Evolutionary conservation across 352 stramenopile species (phyloP).

Genomic region (Phytophthora meadii): DNA sequence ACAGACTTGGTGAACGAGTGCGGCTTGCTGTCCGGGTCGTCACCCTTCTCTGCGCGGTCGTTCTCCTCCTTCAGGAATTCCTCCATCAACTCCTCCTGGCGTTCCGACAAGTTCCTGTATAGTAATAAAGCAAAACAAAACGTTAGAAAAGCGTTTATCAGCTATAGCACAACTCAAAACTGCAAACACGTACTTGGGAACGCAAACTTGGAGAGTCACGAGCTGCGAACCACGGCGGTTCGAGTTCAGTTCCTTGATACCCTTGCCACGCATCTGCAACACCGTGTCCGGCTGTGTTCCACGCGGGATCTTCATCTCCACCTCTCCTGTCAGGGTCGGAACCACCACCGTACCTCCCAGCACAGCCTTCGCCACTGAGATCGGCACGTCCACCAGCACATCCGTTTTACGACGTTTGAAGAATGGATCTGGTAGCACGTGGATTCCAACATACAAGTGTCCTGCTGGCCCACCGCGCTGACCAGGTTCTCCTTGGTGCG

Average conservation of each 20-base stretch:
- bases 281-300: slow-evolving; percentile 96
- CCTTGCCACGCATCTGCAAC: slow-evolving; percentile 96
- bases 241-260: slow-evolving; percentile 95
- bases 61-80: slow-evolving; percentile 94
- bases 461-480: slow-evolving; percentile 87
- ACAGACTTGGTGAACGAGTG: slow-evolving; percentile 85
- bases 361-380: slow-evolving; percentile 93
- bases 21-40: slow-evolving; percentile 79
- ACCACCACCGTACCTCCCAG: slow-evolving; percentile 95
- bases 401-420: slow-evolving; percentile 96
- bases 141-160: neutral
- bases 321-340: slow-evolving; percentile 96
- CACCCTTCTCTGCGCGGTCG: slow-evolving; percentile 66
- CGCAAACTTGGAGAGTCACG: slow-evolving; percentile 96
- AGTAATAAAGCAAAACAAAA: slow-evolving; percentile 14
- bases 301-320: slow-evolving; percentile 97
- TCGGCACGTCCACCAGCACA: slow-evolving; percentile 94
- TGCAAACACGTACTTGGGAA: slow-evolving; percentile 88
- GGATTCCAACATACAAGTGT: slow-evolving; percentile 95
- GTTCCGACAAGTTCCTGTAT: slow-evolving; percentile 85
- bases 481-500: slow-evolving; percentile 91
- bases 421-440: slow-evolving; percentile 95
- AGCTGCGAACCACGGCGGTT: slow-evolving; percentile 95
- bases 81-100: slow-evolving; percentile 96
- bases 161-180: neutral